A percentile compares a stretch with the other conserved stretches of the same genome.
phyloP scores from a whole-genome alignment of 2,329 filamentous ascomycete species.

The Pseudogymnoascus sp. region DNA sequence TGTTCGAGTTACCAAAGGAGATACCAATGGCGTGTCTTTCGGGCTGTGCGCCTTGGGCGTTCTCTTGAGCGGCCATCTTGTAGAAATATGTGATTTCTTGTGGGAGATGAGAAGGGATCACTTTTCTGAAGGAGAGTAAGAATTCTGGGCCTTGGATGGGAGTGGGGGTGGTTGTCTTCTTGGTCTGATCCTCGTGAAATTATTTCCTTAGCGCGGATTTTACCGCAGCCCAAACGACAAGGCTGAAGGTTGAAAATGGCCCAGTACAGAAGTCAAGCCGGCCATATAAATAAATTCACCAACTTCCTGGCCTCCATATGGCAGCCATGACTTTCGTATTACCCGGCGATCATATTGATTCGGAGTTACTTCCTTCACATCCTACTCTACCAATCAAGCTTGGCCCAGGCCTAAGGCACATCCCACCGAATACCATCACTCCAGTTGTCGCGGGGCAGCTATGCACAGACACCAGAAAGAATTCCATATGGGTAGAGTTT shows the following conservation, averaged over 20 bases:
- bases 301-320: constrained; percentile 35
- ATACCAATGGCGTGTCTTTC: constrained; percentile 79
- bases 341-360: constrained; percentile 70
- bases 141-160: constrained; percentile 6
- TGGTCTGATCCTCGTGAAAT: constrained; percentile 10
- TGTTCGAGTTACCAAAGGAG: constrained; percentile 97
- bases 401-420: constrained; percentile 75
- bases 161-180: not conserved
- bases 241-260: constrained; percentile 8
- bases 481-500: constrained; percentile 69
- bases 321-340: constrained; percentile 59
- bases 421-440: constrained; percentile 67
- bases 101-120: constrained; percentile 1
- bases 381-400: constrained; percentile 67
- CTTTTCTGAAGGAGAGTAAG: constrained; percentile 1
- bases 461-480: constrained; percentile 62
- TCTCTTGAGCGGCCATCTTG: constrained; percentile 26
- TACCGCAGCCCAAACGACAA: constrained; percentile 3
- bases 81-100: constrained; percentile 9
- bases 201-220: constrained; percentile 8
- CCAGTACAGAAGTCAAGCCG: not conserved
- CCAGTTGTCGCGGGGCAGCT: constrained; percentile 62
- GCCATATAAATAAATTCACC: not conserved
- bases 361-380: constrained; percentile 58
- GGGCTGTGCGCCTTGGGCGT: constrained; percentile 30